phyloP scores from a whole-genome alignment of 73 alveolate genomes.

The Tetrahymena thermophila region DNA sequence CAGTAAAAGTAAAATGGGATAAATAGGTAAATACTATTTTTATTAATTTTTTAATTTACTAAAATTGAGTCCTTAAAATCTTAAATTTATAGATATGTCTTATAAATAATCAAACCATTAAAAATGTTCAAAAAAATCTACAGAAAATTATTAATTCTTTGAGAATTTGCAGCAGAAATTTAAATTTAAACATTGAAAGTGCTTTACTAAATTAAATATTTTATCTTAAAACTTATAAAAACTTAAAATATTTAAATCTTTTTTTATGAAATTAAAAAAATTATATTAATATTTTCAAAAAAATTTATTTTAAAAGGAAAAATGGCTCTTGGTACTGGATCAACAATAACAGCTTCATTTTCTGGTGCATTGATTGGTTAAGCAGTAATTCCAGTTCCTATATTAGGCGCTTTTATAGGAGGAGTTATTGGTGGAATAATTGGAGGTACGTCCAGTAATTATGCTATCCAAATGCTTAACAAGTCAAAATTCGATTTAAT shows the following conservation, averaged over 20 bases:
- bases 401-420: constrained; percentile 40
- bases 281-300: background rate
- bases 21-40: background rate
- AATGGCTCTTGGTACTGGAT: constrained; percentile 20
- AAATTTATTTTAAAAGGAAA: constrained; percentile 2
- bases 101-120: no score
- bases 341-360: constrained; percentile 14
- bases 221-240: no score
- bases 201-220: no score
- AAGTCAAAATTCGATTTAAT: background rate
- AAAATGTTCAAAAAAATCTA: no score
- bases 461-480: background rate
- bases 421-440: constrained; percentile 37
- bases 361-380: constrained; percentile 37
- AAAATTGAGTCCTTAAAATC: no score
- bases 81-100: no score
- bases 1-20: background rate
- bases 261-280: no score
- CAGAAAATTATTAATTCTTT: no score
- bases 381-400: constrained; percentile 38
- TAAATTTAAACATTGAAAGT: no score
- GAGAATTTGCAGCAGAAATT: no score
- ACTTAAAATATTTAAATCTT: no score
- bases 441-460: constrained; percentile 31
- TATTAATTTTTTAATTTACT: background rate